A percentile compares a stretch with the other conserved stretches of the same genome.
phyloP scores from a whole-genome alignment of 768 basidiomycete genomes.

The Hydnomerulius pinastri region DNA sequence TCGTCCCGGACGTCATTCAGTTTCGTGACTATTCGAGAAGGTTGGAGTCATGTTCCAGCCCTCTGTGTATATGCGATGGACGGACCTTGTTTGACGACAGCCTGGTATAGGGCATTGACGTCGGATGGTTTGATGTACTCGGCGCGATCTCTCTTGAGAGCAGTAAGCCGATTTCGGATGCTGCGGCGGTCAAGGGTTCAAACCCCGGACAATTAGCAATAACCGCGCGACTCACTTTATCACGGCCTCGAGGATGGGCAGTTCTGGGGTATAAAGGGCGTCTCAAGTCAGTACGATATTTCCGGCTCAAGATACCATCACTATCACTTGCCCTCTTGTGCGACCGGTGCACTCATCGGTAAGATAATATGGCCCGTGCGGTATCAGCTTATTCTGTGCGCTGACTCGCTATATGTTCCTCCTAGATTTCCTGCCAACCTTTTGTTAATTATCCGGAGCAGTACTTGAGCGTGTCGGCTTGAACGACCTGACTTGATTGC shows the following conservation, averaged over 20 bases:
- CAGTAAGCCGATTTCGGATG: conserved; percentile 93
- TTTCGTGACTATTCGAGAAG: conserved; percentile 65
- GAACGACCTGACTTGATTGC: neutral
- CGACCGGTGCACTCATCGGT: conserved; percentile 67
- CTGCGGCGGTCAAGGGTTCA: conserved; percentile 43
- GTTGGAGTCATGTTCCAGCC: neutral
- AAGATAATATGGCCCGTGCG: neutral
- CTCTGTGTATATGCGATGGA: conserved; percentile 16
- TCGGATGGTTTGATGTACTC: conserved; percentile 93
- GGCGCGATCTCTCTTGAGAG: conserved; percentile 89
- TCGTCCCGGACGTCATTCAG: conserved; percentile 90
- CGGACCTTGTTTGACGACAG: conserved; percentile 89
- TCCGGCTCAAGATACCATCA: conserved; percentile 16
- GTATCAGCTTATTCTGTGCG: neutral
- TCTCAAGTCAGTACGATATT: conserved; percentile 10
- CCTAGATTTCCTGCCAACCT: neutral
- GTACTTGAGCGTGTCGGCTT: neutral
- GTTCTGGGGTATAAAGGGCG: conserved; percentile 55
- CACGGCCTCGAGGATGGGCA: conserved; percentile 91
- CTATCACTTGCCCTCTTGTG: conserved; percentile 68
- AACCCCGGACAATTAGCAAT: conserved; percentile 21
- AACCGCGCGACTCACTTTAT: conserved; percentile 66
- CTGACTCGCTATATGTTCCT: neutral
- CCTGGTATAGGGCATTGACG: conserved; percentile 90
- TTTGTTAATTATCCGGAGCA: neutral